Base-by-base conservation (phyloP, 2,329 filamentous ascomycete genomes). In the Clonostachys rhizophaga region DNA sequence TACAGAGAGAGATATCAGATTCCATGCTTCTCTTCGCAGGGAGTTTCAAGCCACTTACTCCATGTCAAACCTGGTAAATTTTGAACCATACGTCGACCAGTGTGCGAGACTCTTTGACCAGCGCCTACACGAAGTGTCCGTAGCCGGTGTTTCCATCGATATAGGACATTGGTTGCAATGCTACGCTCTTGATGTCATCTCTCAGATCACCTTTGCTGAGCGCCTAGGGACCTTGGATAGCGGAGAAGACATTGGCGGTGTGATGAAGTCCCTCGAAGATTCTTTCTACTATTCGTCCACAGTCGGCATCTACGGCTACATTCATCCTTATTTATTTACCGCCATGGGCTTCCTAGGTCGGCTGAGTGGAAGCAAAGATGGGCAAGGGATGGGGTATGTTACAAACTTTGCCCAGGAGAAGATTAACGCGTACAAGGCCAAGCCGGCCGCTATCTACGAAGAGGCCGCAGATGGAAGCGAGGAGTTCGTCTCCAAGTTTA, bases 101-200 rank as follows among this genome's bases (percentile, higher is more conserved):
- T 66, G 62, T 43, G 52, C 56, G 3, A 54, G 55, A 4, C 34
- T 68, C 1, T 61, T 63, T 43, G 36, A 47, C 10, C 53, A 54
- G n/a, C 53, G 61, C 3, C 55, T 67, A 3, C 34, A 43, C 1
- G 62, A 67, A 41, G 47, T 63, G 46, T 50, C 55, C 2, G 35
- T 40, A 7, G 44, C 50, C 3, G 50, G 52, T 1, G 18, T 42
- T 4, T n/a, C 52, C 5, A 44, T 64, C 2, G 56, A 67, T 9
- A 56, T 67, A 52, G 57, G 56, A 1, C 56, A 65, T 30, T 67
- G 63, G 63, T 48, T 66, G 2, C 65, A 67, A 40, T 69, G 63
- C 47, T 70, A 68, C 33, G 67, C 67, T 0, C 69, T 70, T 46
- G 67, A 70, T 45, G 65, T 70, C 2, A 66, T 69, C 30, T 61